These are phyloP conservation scores for Phalaenopsis aphrodite DNA, from an alignment of 106 monocot genomes.

Conservation along the genomic window DNA sequence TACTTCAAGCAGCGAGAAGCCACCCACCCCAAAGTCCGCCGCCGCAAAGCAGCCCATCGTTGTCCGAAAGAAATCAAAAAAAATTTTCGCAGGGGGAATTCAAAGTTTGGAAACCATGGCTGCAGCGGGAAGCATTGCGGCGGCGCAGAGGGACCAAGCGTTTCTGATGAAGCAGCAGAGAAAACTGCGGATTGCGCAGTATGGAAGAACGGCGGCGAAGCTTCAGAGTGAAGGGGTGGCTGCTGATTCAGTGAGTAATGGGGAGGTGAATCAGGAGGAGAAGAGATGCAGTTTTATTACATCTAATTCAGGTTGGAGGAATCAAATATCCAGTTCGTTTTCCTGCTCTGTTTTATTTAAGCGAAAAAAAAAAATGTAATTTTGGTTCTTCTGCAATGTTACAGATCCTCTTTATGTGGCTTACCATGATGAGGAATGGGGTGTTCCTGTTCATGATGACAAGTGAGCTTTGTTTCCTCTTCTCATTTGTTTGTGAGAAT, in stretches of 20 bases:
- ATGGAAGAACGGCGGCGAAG: slow-evolving; percentile 51
- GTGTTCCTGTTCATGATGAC: slow-evolving; percentile 58
- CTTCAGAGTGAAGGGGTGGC: slow-evolving; percentile 20
- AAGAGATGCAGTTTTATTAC: slow-evolving; percentile 80
- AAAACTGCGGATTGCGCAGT: slow-evolving; percentile 76
- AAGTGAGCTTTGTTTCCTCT: slow-evolving; percentile 32
- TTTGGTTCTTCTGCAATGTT: not conserved
- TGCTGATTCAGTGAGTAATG: not conserved
- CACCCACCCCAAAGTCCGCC: slow-evolving; percentile 12
- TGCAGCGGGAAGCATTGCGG: slow-evolving; percentile 66
- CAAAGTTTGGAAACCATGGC: not conserved
- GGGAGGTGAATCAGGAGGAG: slow-evolving; percentile 23
- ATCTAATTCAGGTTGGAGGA: slow-evolving; percentile 53
- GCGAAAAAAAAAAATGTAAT: not conserved
- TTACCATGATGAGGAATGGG: slow-evolving; percentile 58
- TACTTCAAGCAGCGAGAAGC: slow-evolving; percentile 29
- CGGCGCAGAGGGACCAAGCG: slow-evolving; percentile 67
- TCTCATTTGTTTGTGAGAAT: not conserved
- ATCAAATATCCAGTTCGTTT: not conserved
- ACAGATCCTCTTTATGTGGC: slow-evolving; percentile 32
- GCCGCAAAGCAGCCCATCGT: not conserved
- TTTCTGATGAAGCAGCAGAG: slow-evolving; percentile 45
- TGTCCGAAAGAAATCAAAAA: slow-evolving; percentile 47
- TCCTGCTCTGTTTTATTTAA: not conserved
- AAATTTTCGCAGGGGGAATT: not conserved